phyloP scores from a whole-genome alignment of 192 early-diverging fungal genomes.

The Coemansia sp. region DNA sequence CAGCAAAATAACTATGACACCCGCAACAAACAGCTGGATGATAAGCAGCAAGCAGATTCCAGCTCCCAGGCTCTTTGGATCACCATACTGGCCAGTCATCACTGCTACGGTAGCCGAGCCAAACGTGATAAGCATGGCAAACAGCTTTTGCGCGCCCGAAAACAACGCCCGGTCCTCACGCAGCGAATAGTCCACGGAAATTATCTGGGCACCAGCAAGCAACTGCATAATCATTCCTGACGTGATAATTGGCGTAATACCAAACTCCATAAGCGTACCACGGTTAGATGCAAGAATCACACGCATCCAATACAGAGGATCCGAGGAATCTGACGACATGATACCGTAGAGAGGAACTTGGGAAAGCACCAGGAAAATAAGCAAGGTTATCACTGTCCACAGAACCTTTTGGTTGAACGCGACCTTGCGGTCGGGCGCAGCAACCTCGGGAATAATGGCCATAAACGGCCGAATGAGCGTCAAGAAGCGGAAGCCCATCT shows the following conservation, averaged over 20 bases:
- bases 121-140: conserved; percentile 98
- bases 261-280: conserved; percentile 99
- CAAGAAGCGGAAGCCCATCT: conserved; percentile 77
- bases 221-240: conserved; percentile 99
- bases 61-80: conserved; percentile 92
- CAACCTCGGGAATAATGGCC: conserved; percentile 96
- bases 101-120: conserved; percentile 98
- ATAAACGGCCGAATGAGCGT: conserved; percentile 97
- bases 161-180: conserved; percentile 99
- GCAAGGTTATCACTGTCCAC: conserved; percentile 99
- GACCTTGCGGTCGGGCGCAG: conserved; percentile 92
- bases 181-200: conserved; percentile 97
- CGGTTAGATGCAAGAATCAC: conserved; percentile 99
- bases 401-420: conserved; percentile 98
- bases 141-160: conserved; percentile 97
- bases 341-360: conserved; percentile 99
- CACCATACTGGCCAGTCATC: conserved; percentile 96
- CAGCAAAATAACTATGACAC: conserved; percentile 94
- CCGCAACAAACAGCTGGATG: conserved; percentile 95
- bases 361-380: conserved; percentile 99
- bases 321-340: conserved; percentile 97
- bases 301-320: conserved; percentile 99
- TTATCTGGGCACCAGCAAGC: conserved; percentile 95
- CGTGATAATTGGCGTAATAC: conserved; percentile 99
- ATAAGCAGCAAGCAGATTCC: conserved; percentile 96